Evolutionary conservation across 805 yeast species (phyloP).

Genomic region (Wickerhamiella azyma): DNA sequence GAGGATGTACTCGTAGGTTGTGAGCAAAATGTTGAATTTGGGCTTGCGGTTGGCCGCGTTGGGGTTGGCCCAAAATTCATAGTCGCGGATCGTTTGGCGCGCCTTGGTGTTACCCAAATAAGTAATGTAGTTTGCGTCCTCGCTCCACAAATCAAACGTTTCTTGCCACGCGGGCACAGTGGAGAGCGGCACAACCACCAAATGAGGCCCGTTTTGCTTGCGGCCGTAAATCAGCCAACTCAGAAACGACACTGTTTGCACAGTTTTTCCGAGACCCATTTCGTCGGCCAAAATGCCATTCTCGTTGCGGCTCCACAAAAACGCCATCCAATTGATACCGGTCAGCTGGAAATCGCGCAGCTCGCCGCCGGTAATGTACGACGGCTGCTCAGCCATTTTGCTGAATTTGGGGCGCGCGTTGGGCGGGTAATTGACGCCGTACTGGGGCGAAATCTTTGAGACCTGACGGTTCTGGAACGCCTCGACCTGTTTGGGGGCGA

Average conservation of each 20-base stretch:
- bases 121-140: slow-evolving; percentile 83
- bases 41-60: slow-evolving; percentile 47
- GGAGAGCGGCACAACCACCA: slow-evolving; percentile 90
- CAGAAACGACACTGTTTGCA: slow-evolving; percentile 86
- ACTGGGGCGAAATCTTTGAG: slow-evolving; percentile 71
- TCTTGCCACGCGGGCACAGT: slow-evolving; percentile 99
- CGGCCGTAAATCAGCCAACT: slow-evolving; percentile 93
- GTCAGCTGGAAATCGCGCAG: slow-evolving; percentile 95
- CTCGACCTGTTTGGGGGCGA: slow-evolving; percentile 73
- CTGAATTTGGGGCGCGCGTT: slow-evolving; percentile 73
- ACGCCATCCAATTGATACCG: slow-evolving; percentile 99
- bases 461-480: slow-evolving; percentile 68
- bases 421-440: slow-evolving; percentile 62
- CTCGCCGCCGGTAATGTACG: slow-evolving; percentile 79
- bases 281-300: slow-evolving; percentile 97
- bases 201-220: slow-evolving; percentile 93
- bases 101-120: slow-evolving; percentile 87
- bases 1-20: slow-evolving; percentile 92
- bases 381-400: slow-evolving; percentile 74
- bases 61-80: slow-evolving; percentile 60
- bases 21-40: slow-evolving; percentile 80
- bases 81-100: slow-evolving; percentile 65
- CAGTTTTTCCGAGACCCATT: slow-evolving; percentile 97
- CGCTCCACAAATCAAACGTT: slow-evolving; percentile 95
- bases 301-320: slow-evolving; percentile 92